phyloP scores from a whole-genome alignment of 148 eudicot species.

The Selenicereus undatus region DNA sequence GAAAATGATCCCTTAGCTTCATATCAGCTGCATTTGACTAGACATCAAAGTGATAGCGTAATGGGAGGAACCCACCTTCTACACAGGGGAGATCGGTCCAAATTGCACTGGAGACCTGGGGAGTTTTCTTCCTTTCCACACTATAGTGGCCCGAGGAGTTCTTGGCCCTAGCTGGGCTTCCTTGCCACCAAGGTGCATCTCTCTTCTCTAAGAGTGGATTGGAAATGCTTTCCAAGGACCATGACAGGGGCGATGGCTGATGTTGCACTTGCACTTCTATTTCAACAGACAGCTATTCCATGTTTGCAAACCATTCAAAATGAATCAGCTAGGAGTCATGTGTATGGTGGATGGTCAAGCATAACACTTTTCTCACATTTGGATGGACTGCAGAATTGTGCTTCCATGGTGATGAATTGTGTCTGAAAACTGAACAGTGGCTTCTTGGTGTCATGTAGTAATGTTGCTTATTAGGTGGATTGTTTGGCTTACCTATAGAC shows the following conservation, averaged over 20 bases:
- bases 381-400: not conserved
- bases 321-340: not conserved
- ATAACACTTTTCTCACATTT: not conserved
- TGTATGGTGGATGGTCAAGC: not conserved
- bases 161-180: not conserved
- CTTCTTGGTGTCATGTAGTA: not conserved
- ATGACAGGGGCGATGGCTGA: not conserved
- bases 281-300: not conserved
- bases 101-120: not conserved
- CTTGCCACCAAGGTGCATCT: not conserved
- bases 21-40: not conserved
- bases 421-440: not conserved
- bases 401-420: not conserved
- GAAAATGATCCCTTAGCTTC: no score
- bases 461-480: not conserved
- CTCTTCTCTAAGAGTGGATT: no score
- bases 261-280: not conserved
- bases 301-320: not conserved
- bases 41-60: not conserved
- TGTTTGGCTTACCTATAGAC: not conserved
- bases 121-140: not conserved
- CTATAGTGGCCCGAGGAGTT: no score
- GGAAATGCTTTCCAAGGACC: not conserved
- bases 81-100: not conserved
- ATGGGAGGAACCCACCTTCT: no score